These are phyloP conservation scores for Zychaea mexicana DNA, from an alignment of 371 early-diverging fungal species.

Conservation along the genomic window DNA sequence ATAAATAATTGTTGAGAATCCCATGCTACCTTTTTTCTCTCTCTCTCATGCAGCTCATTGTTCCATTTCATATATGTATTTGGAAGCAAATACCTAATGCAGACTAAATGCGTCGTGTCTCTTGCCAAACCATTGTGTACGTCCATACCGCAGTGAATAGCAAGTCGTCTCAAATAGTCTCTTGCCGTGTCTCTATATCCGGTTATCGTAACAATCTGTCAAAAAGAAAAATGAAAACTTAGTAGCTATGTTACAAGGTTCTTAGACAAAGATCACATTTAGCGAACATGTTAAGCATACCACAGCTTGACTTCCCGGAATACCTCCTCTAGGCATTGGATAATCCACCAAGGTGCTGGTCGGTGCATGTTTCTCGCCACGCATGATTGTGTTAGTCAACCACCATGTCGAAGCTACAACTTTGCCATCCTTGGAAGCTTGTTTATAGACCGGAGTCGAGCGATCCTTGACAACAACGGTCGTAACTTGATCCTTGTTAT, in stretches of 20 bases:
- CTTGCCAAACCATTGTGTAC: slow-evolving; percentile 60
- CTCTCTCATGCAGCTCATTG: not conserved
- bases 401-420: slow-evolving; percentile 64
- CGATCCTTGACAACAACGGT: slow-evolving; percentile 64
- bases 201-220: slow-evolving; percentile 65
- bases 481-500: slow-evolving; percentile 45
- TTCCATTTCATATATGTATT: too few relatives aligned
- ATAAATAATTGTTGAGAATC: not conserved
- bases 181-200: slow-evolving; percentile 72
- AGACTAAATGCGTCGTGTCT: slow-evolving; percentile 63
- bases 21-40: not conserved
- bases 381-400: slow-evolving; percentile 50
- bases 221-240: not conserved
- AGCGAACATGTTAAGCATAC: too few relatives aligned
- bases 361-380: slow-evolving; percentile 40
- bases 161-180: slow-evolving; percentile 69
- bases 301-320: slow-evolving; percentile 40
- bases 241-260: too few relatives aligned
- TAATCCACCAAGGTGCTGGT: slow-evolving; percentile 55
- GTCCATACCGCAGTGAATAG: slow-evolving; percentile 64
- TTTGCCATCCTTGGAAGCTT: slow-evolving; percentile 67
- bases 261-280: too few relatives aligned
- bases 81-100: slow-evolving; percentile 63
- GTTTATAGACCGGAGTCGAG: slow-evolving; percentile 46
- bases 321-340: slow-evolving; percentile 50